Base-by-base conservation (phyloP, 306 rosid genomes). In the Dryas octopetala region DNA sequence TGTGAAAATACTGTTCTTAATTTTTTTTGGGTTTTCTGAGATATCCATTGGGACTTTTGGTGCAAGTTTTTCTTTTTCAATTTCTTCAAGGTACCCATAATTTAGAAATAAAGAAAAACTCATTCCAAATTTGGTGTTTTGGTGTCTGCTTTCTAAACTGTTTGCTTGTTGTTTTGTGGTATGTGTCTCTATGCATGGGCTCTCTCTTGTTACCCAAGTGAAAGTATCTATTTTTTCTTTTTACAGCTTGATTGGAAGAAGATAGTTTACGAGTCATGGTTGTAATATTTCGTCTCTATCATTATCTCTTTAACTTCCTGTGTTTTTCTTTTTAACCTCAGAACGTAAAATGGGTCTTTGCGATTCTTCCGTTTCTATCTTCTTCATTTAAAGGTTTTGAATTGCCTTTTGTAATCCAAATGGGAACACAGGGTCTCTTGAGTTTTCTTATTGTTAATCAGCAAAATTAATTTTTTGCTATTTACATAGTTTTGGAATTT, bases 111-210 rank as follows among this genome's bases (percentile, higher is more conserved):
- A 55, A 47, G 19, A 16, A 77, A 49, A 76, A 69, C 13, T 63
- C 16, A 44, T 7, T 5, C 44, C 71, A 46, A 14, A 52, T 10
- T 32, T 71, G 13, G 70, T 63, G 68, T 54, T 69, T 17, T 62
- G 26, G 54, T n/a, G 15, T 13, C 49, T 74, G 48, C 54, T 52
- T 76, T 80, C 80, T 68, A 64, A 68, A 66, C 60, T 49, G 3
- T 60, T 71, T 63, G 66, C 73, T 80, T 86, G 76, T 84, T 74
- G 40, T 59, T 74, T 76, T 76, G 64, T 57, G 57, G 68, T 70
- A 66, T 49, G 74, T 74, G 17, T 73, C 79, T 10, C 58, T 78
- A 40, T 70, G 58, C 78, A 60, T 52, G 78, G 26, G 2, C 64
- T 23, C 52, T 47, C 55, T 19, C 9, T 32, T 32, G 38, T 32